These are phyloP conservation scores for Auxenochlorella pyrenoidosa DNA, from an alignment of 139 green algal species.

Conservation along the genomic window DNA sequence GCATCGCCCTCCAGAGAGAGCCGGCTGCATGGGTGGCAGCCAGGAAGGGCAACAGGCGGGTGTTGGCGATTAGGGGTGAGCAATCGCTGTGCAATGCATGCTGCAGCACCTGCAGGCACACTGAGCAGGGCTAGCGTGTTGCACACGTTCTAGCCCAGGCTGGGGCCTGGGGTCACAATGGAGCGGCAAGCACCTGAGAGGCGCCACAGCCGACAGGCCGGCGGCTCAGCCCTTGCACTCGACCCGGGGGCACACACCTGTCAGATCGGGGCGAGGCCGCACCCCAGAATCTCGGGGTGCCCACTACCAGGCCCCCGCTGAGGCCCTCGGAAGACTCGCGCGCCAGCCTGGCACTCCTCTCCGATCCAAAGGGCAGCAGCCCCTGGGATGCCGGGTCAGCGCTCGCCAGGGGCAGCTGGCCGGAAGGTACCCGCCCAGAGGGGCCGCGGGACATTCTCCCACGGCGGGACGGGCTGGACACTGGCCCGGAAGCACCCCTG, in stretches of 20 bases:
- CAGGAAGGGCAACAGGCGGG: neutral
- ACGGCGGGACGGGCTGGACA: neutral
- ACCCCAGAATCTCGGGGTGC: neutral
- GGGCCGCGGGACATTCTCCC: neutral
- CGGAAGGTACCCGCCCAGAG: neutral
- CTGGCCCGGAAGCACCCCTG: neutral
- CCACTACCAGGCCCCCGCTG: neutral
- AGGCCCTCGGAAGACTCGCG: neutral
- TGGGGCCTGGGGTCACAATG: too few relatives aligned
- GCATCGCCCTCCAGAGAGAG: neutral
- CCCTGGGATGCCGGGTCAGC: neutral
- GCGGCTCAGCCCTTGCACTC: too few relatives aligned
- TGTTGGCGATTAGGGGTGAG: neutral
- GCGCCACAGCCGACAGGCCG: too few relatives aligned
- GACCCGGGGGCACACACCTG: neutral
- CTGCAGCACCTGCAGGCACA: too few relatives aligned
- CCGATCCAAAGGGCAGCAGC: neutral
- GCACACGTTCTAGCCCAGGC: too few relatives aligned
- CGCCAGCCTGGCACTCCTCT: neutral
- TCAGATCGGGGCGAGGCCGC: neutral
- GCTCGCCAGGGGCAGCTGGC: neutral
- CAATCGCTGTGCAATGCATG: neutral
- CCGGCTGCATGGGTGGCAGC: slow-evolving; percentile 1
- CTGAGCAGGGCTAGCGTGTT: too few relatives aligned
- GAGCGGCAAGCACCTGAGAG: too few relatives aligned